Conservation (phyloP, 352 stramenopile species). For the Globisporangium rhizosaccharum region DNA sequence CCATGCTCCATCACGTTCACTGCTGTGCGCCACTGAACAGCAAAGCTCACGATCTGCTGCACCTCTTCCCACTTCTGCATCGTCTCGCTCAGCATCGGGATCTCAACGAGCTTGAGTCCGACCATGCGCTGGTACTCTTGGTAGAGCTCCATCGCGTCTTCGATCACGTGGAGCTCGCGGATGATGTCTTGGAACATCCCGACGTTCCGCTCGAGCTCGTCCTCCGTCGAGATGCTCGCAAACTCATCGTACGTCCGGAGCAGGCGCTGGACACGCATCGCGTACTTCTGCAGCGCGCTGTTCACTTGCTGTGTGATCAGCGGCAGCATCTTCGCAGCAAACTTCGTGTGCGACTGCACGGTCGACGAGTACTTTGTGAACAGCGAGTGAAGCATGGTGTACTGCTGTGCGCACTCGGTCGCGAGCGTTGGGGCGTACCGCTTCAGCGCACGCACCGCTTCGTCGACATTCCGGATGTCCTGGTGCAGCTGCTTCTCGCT, state of each 20-base stretch:
- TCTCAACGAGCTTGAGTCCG: conserved; percentile 52
- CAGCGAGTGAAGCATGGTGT: conserved; percentile 45
- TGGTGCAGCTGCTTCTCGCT: conserved; percentile 52
- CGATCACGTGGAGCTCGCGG: conserved; percentile 39
- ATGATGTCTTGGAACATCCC: conserved; percentile 43
- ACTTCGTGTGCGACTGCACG: conserved; percentile 52
- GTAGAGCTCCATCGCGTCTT: conserved; percentile 49
- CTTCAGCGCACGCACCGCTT: conserved; percentile 45
- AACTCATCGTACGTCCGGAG: conserved; percentile 50
- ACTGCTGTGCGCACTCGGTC: conserved; percentile 23
- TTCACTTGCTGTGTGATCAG: conserved; percentile 69
- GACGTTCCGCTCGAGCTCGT: conserved; percentile 56
- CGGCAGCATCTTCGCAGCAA: conserved; percentile 55
- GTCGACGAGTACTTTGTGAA: conserved; percentile 41
- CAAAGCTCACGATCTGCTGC: conserved; percentile 48
- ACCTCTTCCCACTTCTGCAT: conserved; percentile 45
- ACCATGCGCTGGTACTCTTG: conserved; percentile 71
- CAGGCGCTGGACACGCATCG: conserved; percentile 41
- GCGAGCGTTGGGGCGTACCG: conserved; percentile 31
- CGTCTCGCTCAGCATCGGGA: conserved; percentile 38
- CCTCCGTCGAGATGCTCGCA: conserved; percentile 32
- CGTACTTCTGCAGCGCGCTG: conserved; percentile 46
- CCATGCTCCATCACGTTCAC: conserved; percentile 57
- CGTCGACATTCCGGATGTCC: conserved; percentile 67
- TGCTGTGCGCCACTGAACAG: conserved; percentile 34